Evolutionary conservation across 345 rosid species (phyloP), one percentile per base, ranked within the genome.

Genomic region (Sapria himalayana): DNA sequence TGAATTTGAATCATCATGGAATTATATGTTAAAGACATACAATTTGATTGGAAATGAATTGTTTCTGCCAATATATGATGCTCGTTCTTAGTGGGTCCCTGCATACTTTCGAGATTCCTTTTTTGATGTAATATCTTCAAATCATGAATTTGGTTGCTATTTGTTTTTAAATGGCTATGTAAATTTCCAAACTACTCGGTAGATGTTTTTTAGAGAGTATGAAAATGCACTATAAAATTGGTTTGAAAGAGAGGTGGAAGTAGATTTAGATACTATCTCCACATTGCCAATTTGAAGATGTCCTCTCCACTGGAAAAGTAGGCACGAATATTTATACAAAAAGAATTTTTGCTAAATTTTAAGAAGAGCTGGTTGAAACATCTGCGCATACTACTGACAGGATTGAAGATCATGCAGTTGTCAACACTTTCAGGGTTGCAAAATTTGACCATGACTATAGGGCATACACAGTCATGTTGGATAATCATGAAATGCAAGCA

Each of bases 251-350:
- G 78, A 74, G 65, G 60, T 65, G 50, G 78, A 74, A 54, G 70
- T 74, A n/a, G 82, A 67, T 58, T 67, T 56, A 55, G 73, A 71
- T 51, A 71, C 82, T 39, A 48, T 53, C 25, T 63, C 66, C 60
- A 58, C 75, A 13, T 50, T 66, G 14, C 78, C 65, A 3, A 44
- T 63, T 60, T 67, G 18, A 74, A 60, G 66, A 74, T 78, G 33
- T 78, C 78, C 17, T 74, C 82, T 3, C 82, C 82, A 36, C 67
- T 74, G 82, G 78, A 74, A 51, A 72, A 65, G 59, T 78, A 67
- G 63, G 75, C 82, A 35, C 82, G 47, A 67, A 65, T 50, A 51
- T 74, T 33, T 74, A 74, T 38, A 60, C 75, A 12, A 74, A 60
- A 58, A 63, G 58, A 52, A 63, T 74, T 37, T 71, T 74, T 52